Evolutionary conservation across 2,329 filamentous ascomycete species (phyloP).

Genomic region (Pseudocercospora fuligena): DNA sequence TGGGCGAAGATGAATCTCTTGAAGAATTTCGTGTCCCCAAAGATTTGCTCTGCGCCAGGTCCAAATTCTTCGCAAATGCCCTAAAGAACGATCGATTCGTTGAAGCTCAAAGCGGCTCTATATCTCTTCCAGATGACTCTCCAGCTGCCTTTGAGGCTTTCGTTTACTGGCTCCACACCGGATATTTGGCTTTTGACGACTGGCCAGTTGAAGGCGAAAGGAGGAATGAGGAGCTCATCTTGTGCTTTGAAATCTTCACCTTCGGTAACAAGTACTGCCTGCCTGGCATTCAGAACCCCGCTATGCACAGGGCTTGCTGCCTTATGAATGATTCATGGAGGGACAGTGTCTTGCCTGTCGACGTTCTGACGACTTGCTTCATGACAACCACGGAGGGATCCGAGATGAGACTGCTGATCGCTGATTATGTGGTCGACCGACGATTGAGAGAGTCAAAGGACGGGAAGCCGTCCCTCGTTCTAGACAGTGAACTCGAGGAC

Average conservation of each 20-base stretch:
- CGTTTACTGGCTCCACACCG: background rate
- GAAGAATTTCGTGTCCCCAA: background rate
- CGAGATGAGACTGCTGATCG: background rate
- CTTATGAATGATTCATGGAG: background rate
- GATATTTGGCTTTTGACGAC: background rate
- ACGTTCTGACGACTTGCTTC: constrained; percentile 5
- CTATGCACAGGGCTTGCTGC: background rate
- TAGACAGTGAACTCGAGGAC: background rate
- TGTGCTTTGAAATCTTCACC: background rate
- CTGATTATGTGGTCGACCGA: constrained; percentile 16
- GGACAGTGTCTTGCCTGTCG: background rate
- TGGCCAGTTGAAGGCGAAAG: background rate
- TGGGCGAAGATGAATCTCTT: background rate
- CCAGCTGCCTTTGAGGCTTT: background rate
- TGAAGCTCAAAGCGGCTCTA: background rate
- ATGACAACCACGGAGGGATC: background rate
- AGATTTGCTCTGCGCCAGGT: background rate
- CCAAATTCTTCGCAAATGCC: background rate
- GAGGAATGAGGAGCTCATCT: background rate
- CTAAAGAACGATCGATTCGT: background rate
- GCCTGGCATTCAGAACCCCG: background rate
- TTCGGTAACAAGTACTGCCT: background rate
- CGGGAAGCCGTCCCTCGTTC: background rate
- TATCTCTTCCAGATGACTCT: background rate
- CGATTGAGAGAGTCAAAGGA: background rate